A percentile compares a stretch with the other conserved stretches of the same genome.
phyloP scores from a whole-genome alignment of 208 protist species.

The Wallacemonas collosoma region DNA sequence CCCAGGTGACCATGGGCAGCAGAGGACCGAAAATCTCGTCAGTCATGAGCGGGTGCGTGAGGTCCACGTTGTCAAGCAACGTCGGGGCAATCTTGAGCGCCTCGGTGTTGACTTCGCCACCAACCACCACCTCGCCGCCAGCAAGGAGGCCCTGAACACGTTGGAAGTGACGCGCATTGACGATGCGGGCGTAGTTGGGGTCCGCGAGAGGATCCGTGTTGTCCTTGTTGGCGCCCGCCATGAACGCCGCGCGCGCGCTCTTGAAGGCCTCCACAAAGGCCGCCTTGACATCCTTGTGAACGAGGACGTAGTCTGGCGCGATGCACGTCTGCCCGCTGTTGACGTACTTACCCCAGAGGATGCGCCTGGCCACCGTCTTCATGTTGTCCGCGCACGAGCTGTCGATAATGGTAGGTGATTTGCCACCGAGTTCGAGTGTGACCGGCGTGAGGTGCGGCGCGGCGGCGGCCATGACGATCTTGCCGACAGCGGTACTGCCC shows the following conservation, averaged over 20 bases:
- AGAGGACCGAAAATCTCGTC: slow-evolving; percentile 96
- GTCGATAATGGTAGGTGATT: slow-evolving; percentile 91
- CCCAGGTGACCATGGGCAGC: slow-evolving; percentile 70
- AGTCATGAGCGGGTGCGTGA: slow-evolving; percentile 47
- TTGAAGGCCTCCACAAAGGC: slow-evolving; percentile 56
- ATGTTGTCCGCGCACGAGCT: slow-evolving; percentile 43
- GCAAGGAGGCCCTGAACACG: slow-evolving; percentile 54
- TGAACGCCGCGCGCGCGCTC: slow-evolving; percentile 21
- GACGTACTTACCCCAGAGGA: slow-evolving; percentile 75
- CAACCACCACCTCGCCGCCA: slow-evolving; percentile 59
- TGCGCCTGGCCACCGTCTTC: slow-evolving; percentile 50
- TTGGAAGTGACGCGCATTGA: slow-evolving; percentile 45
- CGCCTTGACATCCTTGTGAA: slow-evolving; percentile 46
- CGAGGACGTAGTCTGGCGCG: slow-evolving; percentile 89
- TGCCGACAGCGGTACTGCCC: slow-evolving; percentile 60
- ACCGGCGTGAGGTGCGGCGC: slow-evolving; percentile 91
- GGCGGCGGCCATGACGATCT: slow-evolving; percentile 82
- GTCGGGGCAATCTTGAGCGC: slow-evolving; percentile 79
- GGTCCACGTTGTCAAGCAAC: slow-evolving; percentile 57
- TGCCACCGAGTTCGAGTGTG: slow-evolving; percentile 94
- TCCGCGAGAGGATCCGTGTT: slow-evolving; percentile 5
- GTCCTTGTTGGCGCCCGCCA: slow-evolving; percentile 7
- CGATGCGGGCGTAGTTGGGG: slow-evolving; percentile 39
- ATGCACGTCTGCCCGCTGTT: slow-evolving; percentile 93
- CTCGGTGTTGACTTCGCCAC: slow-evolving; percentile 66